phyloP scores from a whole-genome alignment of 2,329 filamentous ascomycete species.

The Aspergillus phoenicis region DNA sequence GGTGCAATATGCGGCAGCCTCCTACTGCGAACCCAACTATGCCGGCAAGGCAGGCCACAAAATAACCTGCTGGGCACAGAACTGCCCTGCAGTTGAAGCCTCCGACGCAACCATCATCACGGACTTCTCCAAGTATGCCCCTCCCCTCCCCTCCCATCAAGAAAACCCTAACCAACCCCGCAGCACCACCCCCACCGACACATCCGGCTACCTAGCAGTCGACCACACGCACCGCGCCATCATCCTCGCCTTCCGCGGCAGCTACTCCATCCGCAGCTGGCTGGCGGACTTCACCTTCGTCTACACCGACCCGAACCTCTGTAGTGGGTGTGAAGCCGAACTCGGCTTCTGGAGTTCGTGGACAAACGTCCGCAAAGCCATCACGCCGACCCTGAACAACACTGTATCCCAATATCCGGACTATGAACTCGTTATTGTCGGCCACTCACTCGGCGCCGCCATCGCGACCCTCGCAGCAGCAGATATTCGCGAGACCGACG shows the following conservation, averaged over 20 bases:
- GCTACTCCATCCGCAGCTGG: conserved; percentile 37
- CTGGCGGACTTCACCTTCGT: conserved; percentile 30
- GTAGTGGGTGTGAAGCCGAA: conserved; percentile 45
- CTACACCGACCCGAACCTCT: conserved; percentile 41
- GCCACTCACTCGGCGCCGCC: conserved; percentile 70
- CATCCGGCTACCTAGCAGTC: conserved; percentile 52
- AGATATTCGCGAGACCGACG: conserved; percentile 53
- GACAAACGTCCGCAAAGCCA: conserved; percentile 36
- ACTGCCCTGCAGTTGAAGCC: conserved; percentile 49
- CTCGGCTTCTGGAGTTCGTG: conserved; percentile 53
- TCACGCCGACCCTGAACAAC: conserved; percentile 40
- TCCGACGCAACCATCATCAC: conserved; percentile 36
- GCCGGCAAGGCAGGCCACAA: conserved; percentile 41
- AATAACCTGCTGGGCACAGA: conserved; percentile 46
- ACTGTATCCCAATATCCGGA: conserved; percentile 24
- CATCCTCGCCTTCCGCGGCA: conserved; percentile 43
- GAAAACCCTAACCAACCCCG: background rate
- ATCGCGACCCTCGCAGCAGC: conserved; percentile 63
- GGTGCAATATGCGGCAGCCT: conserved; percentile 54
- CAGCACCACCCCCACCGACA: conserved; percentile 38
- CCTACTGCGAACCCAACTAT: conserved; percentile 54
- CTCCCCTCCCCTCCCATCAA: background rate
- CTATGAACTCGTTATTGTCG: conserved; percentile 53
- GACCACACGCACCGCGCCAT: conserved; percentile 49
- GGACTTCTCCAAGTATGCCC: conserved; percentile 50